phyloP scores from a whole-genome alignment of 1,284 basidiomycete species.

The Uromyces viciae-fabae region DNA sequence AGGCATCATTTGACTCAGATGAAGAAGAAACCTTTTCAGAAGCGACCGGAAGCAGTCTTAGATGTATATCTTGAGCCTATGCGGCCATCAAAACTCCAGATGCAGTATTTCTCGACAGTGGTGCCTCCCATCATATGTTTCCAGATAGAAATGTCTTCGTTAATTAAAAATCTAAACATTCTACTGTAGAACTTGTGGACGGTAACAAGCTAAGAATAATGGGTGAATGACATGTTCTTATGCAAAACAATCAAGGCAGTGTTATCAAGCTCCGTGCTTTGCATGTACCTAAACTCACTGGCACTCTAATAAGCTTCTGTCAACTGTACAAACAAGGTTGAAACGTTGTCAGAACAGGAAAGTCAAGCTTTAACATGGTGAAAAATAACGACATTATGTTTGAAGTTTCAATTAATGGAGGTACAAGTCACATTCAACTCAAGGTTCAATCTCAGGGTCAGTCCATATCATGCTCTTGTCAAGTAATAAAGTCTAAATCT shows the following conservation, averaged over 20 bases:
- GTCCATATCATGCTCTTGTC: neutral
- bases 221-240: no score
- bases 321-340: neutral
- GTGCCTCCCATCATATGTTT: neutral
- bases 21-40: no score
- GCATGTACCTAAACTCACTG: neutral
- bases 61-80: neutral
- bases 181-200: neutral
- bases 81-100: neutral
- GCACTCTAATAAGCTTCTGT: neutral
- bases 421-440: neutral
- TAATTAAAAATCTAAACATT: neutral
- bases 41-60: neutral
- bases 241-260: neutral
- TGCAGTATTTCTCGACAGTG: neutral
- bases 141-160: neutral
- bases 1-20: no score
- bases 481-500: neutral
- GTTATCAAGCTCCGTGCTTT: neutral
- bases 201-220: no score
- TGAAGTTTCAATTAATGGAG: neutral
- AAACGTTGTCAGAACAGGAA: neutral
- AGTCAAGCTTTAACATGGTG: neutral
- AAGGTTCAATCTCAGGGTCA: neutral
- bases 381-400: neutral